Evolutionary conservation across 2,329 filamentous ascomycete genomes (phyloP).

Genomic region (Paecilomyces formosus): DNA sequence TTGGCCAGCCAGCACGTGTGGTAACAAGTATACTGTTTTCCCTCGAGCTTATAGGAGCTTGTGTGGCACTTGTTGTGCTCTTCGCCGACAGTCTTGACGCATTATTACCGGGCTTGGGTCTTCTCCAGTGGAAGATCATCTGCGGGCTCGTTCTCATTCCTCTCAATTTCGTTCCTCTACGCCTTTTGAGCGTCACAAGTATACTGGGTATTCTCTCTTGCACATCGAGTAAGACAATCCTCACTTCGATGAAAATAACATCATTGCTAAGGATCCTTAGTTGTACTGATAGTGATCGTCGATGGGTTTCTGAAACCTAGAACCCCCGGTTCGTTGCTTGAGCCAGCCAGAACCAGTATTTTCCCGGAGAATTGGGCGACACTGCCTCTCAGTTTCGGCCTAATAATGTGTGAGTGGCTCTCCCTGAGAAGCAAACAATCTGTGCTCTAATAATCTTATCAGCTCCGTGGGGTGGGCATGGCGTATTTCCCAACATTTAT

Average conservation of each 20-base stretch:
- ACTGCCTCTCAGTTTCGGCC: constrained; percentile 77
- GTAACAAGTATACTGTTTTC: constrained; percentile 81
- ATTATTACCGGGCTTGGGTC: constrained; percentile 62
- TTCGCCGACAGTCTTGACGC: constrained; percentile 84
- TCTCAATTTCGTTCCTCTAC: constrained; percentile 75
- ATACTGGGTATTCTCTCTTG: constrained; percentile 88
- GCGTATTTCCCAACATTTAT: constrained; percentile 79
- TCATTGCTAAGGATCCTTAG: constrained; percentile 40
- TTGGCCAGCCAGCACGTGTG: constrained; percentile 72
- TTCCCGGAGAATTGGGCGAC: constrained; percentile 83
- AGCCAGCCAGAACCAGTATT: constrained; percentile 72
- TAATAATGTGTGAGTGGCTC: constrained; percentile 62
- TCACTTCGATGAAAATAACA: background rate
- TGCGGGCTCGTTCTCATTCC: constrained; percentile 73
- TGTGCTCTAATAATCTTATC: constrained; percentile 4
- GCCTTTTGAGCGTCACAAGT: constrained; percentile 80
- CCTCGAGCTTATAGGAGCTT: constrained; percentile 77
- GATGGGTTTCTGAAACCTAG: constrained; percentile 81
- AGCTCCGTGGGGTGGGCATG: constrained; percentile 63
- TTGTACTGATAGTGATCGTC: constrained; percentile 73
- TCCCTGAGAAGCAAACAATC: background rate
- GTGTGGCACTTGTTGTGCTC: constrained; percentile 83
- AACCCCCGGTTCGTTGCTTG: constrained; percentile 70
- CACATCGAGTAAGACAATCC: constrained; percentile 65
- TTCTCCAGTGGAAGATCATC: constrained; percentile 74